Base-by-base conservation (phyloP, 768 basidiomycete genomes). In the Fibroporia radiculosa region DNA sequence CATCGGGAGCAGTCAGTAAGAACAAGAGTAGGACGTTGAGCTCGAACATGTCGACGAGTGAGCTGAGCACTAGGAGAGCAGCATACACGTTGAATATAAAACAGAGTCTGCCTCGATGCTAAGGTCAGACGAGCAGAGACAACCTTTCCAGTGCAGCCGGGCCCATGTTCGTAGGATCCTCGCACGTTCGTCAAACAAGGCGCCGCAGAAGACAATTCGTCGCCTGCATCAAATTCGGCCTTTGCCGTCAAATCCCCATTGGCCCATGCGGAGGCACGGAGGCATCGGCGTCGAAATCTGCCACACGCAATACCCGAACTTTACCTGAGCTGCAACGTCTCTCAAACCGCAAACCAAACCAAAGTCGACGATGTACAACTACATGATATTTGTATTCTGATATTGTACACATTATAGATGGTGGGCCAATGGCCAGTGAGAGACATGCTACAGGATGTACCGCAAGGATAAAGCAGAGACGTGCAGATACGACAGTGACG, bases 21-120 rank as follows among this genome's bases (percentile, higher is more conserved):
- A 50, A 19, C 26, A 67, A 51, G 19, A 69, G 45, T 40, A 52
- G 41, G 38, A 54, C 44, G n/a, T 41, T 42, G 53, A 49, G 47
- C 25, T 32, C 45, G 28, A 46, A 40, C 58, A 59, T 57, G 41
- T 42, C 28, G 27, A 18, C 5, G 3, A 11, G 44, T 26, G 48
- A 35, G 35, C 32, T 13, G 13, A 33, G 24, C 24, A 42, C 29
- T 32, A 14, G 40, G 23, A 37, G 46, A 28, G 33, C 46, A 19
- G 16, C 14, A 6, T 8, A n/a, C n/a, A n/a, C n/a, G n/a, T n/a
- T n/a, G n/a, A n/a, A n/a, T n/a, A n/a, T 35, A n/a, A 10, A 18
- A 19, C 34, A n/a, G 34, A 8, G 6, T 35, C 14, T 7, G 34
- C 34, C 34, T 35, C 16, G 20, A 19, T 20, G 23, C 42, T 44